Conservation (phyloP, 2,329 filamentous ascomycete species). For the Ascochyta koolunga region DNA sequence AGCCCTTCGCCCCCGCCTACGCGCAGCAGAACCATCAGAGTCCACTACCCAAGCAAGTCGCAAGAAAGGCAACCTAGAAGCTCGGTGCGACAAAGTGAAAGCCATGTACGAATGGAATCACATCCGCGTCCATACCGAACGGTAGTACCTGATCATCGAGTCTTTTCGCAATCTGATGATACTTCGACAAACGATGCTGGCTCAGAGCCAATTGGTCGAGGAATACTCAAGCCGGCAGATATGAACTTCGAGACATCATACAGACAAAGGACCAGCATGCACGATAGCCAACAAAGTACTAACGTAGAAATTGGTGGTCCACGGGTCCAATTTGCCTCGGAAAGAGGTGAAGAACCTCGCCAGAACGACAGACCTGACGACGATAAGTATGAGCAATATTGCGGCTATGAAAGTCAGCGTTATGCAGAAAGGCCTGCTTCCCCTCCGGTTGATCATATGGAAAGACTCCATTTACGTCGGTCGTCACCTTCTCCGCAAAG, state of each 20-base stretch:
- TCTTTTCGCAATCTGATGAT: conserved; percentile 24
- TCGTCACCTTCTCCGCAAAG: conserved; percentile 16
- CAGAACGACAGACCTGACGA: conserved; percentile 8
- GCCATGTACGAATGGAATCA: conserved; percentile 30
- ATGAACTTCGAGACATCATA: conserved; percentile 25
- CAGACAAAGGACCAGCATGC: conserved; percentile 22
- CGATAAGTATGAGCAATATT: conserved; percentile 20
- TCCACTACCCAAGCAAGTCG: conserved; percentile 25
- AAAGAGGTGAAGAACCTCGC: conserved; percentile 12
- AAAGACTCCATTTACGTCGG: conserved; percentile 26
- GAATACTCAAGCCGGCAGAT: conserved; percentile 34
- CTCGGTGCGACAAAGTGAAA: conserved; percentile 17
- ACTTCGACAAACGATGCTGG: conserved; percentile 21
- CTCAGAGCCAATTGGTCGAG: conserved; percentile 22
- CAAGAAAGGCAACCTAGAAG: conserved; percentile 19
- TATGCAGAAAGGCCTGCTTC: conserved; percentile 19
- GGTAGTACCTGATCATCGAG: conserved; percentile 27
- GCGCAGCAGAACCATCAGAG: conserved; percentile 18
- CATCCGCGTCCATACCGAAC: conserved; percentile 34
- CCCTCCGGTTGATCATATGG: conserved; percentile 24
- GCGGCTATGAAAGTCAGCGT: conserved; percentile 19
- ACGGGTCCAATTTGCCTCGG: conserved; percentile 38
- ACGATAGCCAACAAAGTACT: conserved; percentile 35
- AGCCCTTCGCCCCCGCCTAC: conserved; percentile 31
- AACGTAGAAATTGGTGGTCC: conserved; percentile 38